Base-by-base conservation (phyloP, 2,329 filamentous ascomycete species). In the Cytospora piceicola region DNA sequence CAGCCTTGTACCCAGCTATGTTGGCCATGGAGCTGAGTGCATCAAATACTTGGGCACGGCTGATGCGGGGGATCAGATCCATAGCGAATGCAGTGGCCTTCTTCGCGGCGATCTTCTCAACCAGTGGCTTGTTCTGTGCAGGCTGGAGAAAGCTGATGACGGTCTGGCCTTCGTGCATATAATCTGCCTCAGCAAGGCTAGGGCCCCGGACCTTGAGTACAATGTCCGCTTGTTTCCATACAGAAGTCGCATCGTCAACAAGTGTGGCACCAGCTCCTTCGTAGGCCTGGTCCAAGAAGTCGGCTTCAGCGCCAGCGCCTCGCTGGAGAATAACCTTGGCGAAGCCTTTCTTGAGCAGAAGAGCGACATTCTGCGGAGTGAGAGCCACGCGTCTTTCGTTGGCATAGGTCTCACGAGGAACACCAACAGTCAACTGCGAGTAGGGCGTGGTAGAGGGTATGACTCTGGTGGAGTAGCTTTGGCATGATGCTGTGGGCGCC, bases 21-120 rank as follows among this genome's bases (percentile, higher is more conserved):
- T 96, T 96, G 67, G 93, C 93, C 93, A 96, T 96, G 12, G 91
- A 95, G 76, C 92, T 93, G 64, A 96, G 82, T 0, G 92, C 93
- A 77, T 96, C 93, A 72, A 96, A 96, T 0, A 91, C 88, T 75
- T 96, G 93, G 1, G 93, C 93, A 56, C 93, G 87, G 1, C 93
- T 96, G 71, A 96, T 96, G 51, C 93, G 88, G 20, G 93, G 93
- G 61, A 97, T 90, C 88, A 94, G 90, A 74, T 97, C 93, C 93
- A 97, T 96, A 27, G 93, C 92, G 74, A 97, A 95, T 20, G 87
- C 81, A 0, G 92, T 96, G 2, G 89, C 88, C 32, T 90, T 89
- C 58, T 87, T 86, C 46, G 83, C 81, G 30, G 91, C 88, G 67
- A 96, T 84, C 66, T 87, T 88, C 67, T 93, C 85, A 12, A 96